Percentiles rank a stretch among this genome's conserved stretches.
These are phyloP conservation scores for Geotrichum restrictum DNA, from an alignment of 1,139 yeast genomes.

Conservation along the genomic window DNA sequence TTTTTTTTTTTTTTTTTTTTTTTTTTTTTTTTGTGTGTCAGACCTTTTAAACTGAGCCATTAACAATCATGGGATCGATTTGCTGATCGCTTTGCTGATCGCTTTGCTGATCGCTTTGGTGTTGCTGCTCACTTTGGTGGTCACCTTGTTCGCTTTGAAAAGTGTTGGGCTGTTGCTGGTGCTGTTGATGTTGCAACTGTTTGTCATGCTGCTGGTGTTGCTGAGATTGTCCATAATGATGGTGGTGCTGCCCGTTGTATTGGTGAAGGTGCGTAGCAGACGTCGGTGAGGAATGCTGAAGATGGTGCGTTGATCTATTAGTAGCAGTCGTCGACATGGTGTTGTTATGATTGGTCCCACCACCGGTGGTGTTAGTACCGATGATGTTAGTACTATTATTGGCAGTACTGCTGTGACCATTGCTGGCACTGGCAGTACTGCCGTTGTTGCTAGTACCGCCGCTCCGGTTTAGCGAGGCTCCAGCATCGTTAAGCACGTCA, in stretches of 20 bases:
- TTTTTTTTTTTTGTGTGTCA: not conserved
- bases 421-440: too few relatives aligned
- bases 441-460: too few relatives aligned
- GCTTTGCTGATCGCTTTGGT: slow-evolving; percentile 1
- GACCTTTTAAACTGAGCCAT: slow-evolving; percentile 10
- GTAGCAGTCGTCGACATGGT: too few relatives aligned
- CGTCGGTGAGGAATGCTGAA: too few relatives aligned
- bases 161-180: not conserved
- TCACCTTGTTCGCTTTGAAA: slow-evolving; percentile 2
- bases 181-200: not conserved
- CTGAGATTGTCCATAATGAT: not conserved
- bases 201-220: not conserved
- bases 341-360: too few relatives aligned
- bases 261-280: not conserved
- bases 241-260: not conserved
- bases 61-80: slow-evolving; percentile 22
- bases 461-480: too few relatives aligned
- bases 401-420: too few relatives aligned
- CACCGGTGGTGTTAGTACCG: too few relatives aligned
- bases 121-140: slow-evolving; percentile 14
- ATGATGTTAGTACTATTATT: too few relatives aligned
- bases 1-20: not conserved
- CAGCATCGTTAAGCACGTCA: slow-evolving; percentile 4
- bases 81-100: slow-evolving; percentile 2
- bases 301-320: too few relatives aligned